Percentiles rank a stretch among this genome's conserved stretches.
Conservation (phyloP, 2,329 filamentous ascomycete genomes). For the Ophiosphaerella herpotricha region DNA sequence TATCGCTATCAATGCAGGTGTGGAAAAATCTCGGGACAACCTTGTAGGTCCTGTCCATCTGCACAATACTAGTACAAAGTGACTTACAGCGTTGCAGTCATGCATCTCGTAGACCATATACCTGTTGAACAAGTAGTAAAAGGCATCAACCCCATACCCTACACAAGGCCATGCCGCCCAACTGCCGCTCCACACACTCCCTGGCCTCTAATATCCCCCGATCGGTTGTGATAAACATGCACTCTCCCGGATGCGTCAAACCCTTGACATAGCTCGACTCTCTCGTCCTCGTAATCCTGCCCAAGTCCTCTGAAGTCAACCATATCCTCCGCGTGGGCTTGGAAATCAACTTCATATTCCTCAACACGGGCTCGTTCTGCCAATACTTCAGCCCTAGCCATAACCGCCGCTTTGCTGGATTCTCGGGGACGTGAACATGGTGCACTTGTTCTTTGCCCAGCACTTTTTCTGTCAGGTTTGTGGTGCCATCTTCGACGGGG, state of each 20-base stretch:
- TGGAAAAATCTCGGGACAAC: no score
- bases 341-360: constrained; percentile 67
- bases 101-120: constrained; percentile 1
- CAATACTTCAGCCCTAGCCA: constrained; percentile 93
- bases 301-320: constrained; percentile 65
- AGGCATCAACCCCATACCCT: constrained; percentile 54
- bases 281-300: constrained; percentile 70
- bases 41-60: no score
- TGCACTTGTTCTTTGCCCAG: constrained; percentile 27
- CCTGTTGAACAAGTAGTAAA: neutral
- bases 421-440: constrained; percentile 50
- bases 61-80: constrained; percentile 15
- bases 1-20: no score
- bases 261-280: constrained; percentile 70
- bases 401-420: constrained; percentile 74
- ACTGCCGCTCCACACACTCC: constrained; percentile 78
- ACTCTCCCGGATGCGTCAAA: constrained; percentile 76
- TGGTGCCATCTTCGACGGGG: constrained; percentile 7
- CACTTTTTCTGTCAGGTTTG: constrained; percentile 5
- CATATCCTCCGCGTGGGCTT: constrained; percentile 76
- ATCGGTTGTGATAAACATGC: constrained; percentile 78
- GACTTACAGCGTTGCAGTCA: constrained; percentile 16
- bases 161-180: constrained; percentile 81
- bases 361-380: constrained; percentile 78
- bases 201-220: constrained; percentile 78